These are phyloP conservation scores for Suhomyces yuchorum DNA, from an alignment of 1,139 yeast genomes.

Conservation along the genomic window DNA sequence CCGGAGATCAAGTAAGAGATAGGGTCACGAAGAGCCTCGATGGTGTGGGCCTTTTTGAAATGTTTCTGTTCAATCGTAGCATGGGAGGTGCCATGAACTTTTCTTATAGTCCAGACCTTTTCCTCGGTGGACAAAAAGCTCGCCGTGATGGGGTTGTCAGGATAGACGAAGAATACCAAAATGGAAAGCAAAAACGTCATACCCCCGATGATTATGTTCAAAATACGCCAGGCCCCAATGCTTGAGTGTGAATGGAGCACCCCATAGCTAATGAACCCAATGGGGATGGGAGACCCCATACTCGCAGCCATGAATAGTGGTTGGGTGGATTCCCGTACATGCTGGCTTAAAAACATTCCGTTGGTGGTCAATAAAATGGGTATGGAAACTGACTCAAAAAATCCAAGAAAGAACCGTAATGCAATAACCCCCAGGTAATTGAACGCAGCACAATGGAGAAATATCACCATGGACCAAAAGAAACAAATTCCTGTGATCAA, in stretches of 20 bases:
- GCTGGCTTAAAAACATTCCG: constrained; percentile 45
- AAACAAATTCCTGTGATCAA: constrained; percentile 31
- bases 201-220: constrained; percentile 47
- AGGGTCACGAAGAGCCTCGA: constrained; percentile 49
- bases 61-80: constrained; percentile 47
- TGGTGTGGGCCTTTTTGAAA: constrained; percentile 44
- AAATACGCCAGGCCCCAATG: constrained; percentile 39
- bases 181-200: constrained; percentile 36
- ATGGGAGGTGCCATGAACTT: constrained; percentile 41
- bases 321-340: constrained; percentile 42
- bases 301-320: constrained; percentile 51
- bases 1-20: constrained; percentile 47
- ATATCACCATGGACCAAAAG: constrained; percentile 42
- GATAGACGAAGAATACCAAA: constrained; percentile 36
- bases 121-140: constrained; percentile 39
- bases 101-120: constrained; percentile 47
- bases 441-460: constrained; percentile 40
- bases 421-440: constrained; percentile 44
- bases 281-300: constrained; percentile 44
- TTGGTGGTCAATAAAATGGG: constrained; percentile 42
- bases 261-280: constrained; percentile 50
- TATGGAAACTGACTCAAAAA: constrained; percentile 45
- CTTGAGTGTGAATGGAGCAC: constrained; percentile 30
- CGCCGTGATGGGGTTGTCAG: constrained; percentile 47
- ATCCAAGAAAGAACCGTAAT: constrained; percentile 47